Evolutionary conservation across 23 red algal species (phyloP).

Genomic region (Gracilariopsis chorda): DNA sequence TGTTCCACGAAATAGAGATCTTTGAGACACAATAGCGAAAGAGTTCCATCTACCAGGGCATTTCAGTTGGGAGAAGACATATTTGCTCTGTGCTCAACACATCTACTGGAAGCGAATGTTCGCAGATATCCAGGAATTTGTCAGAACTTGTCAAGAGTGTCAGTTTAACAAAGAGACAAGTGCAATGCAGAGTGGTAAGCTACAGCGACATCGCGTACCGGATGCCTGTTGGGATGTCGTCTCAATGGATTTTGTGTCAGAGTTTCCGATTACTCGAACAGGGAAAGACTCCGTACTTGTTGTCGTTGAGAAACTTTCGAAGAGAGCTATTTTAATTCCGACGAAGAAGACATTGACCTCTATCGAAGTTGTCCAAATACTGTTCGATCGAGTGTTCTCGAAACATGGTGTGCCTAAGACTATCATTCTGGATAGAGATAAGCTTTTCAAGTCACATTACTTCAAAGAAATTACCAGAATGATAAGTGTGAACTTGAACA

Average conservation of each 20-base stretch:
- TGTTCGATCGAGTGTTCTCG: not conserved
- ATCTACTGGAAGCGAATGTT: constrained; percentile 45
- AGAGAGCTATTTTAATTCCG: constrained; percentile 22
- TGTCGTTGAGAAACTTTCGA: constrained; percentile 48
- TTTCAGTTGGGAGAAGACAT: constrained; percentile 22
- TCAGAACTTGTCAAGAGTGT: not conserved
- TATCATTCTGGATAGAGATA: constrained; percentile 6
- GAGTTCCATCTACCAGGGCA: constrained; percentile 17
- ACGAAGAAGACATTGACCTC: not conserved
- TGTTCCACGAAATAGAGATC: not conserved
- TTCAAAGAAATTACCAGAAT: not conserved
- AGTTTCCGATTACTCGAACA: not conserved
- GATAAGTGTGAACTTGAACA: not conserved
- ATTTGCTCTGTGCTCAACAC: constrained; percentile 9
- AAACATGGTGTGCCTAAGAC: constrained; percentile 15
- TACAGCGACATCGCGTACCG: constrained; percentile 13
- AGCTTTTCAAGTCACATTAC: not conserved
- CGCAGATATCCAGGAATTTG: constrained; percentile 10
- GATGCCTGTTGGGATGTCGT: constrained; percentile 7
- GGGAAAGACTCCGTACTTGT: constrained; percentile 38
- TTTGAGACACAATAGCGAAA: not conserved
- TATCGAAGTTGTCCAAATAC: not conserved
- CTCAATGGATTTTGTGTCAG: constrained; percentile 31
- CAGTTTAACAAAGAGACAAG: constrained; percentile 8
- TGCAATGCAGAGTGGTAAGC: not conserved